Conservation (phyloP, 208 protist species). For the Leishmania major region DNA sequence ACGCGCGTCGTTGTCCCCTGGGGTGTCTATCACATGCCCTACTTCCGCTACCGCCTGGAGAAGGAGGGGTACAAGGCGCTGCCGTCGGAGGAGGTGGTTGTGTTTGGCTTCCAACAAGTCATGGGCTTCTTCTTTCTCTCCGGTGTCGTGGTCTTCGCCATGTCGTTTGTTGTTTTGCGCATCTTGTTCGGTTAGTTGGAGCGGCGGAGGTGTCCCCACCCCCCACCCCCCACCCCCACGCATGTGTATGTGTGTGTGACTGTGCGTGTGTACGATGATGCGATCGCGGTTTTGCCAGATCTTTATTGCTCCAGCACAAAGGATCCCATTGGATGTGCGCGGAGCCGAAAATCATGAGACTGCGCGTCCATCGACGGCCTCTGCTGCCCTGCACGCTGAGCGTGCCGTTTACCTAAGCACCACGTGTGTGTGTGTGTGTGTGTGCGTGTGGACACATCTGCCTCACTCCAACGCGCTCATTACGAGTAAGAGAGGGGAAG, state of each 20-base stretch:
- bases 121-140: conserved; percentile 38
- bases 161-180: conserved; percentile 39
- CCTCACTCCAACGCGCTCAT: neutral
- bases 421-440: neutral
- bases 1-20: conserved; percentile 69
- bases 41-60: conserved; percentile 76
- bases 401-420: neutral
- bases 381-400: neutral
- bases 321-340: neutral
- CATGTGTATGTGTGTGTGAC: too few relatives aligned
- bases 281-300: neutral
- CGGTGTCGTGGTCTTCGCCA: conserved; percentile 35
- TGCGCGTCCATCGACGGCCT: neutral
- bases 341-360: neutral
- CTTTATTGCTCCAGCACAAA: neutral
- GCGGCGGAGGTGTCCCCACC: neutral
- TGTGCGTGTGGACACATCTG: neutral
- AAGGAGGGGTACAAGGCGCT: conserved; percentile 62
- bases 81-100: conserved; percentile 59
- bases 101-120: conserved; percentile 65
- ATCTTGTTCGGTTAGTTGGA: conserved; percentile 34
- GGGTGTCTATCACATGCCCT: conserved; percentile 87
- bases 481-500: neutral
- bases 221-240: neutral
- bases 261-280: too few relatives aligned